Base-by-base conservation (phyloP, 106 monocot species). In the Platanthera guangdongensis region DNA sequence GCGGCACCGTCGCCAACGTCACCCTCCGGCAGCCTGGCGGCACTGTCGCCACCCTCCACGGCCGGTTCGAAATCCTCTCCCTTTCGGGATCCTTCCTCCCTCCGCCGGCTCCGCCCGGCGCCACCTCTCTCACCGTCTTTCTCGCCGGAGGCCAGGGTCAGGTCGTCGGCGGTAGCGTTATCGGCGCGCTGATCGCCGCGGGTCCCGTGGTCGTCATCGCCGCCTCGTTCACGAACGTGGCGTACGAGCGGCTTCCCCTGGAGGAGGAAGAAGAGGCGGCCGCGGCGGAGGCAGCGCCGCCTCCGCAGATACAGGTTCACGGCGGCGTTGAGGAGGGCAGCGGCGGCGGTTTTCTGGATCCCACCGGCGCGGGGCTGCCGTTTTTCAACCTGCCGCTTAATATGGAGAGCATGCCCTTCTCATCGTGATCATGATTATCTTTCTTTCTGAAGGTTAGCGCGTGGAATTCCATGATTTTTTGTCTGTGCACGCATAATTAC, bases 31-130 rank as follows among this genome's bases (percentile, higher is more conserved):
- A 75, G 32, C 74, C 74, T 2, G 22, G 51, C 55, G 22, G 18
- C 32, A 51, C 51, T 0, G 55, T 57, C 14, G 54, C 57, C 45
- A 3, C 74, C 28, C 74, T 75, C 6, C 74, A 53, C 74, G 74
- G 74, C 15, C 74, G 28, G 2, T 75, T 75, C 74, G 74, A 75
- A 39, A 75, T 75, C 30, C 21, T 75, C 8, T 75, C 74, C 28
- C 74, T 75, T 19, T 75, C 72, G 9, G 72, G 72, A 21, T 72
- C 72, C 72, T 72, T 72, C 22, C 72, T 72, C 28, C 74, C 74
- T 7, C 53, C 74, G 28, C 74, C 74, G 13, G 74, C 74, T 8
- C 74, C 74, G 0, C 54, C 74, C 2, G 52, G 32, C 4, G 74
- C 74, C 74, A 75, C 74, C 28, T 22, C 51, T 11, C 74, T 75